These are phyloP conservation scores for Verbena officinalis DNA, from an alignment of 257 asterid species.

Conservation along the genomic window DNA sequence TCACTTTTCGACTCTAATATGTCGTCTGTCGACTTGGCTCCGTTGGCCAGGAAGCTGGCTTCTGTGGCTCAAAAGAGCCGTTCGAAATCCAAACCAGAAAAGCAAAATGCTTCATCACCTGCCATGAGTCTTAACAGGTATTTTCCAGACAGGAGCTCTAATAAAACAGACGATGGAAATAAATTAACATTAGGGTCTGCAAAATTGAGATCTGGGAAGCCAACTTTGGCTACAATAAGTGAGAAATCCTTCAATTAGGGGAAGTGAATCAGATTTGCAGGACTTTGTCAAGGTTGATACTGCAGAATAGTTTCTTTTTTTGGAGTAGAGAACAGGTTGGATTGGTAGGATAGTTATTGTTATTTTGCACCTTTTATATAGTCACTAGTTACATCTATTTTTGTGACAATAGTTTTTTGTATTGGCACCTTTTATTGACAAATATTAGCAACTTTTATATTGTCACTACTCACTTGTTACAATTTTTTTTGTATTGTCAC, in stretches of 20 bases:
- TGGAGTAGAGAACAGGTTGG: no score
- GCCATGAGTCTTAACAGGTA: not conserved
- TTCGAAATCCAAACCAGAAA: conserved; percentile 9
- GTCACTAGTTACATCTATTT: no score
- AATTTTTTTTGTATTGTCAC: no score
- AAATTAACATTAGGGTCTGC: not conserved
- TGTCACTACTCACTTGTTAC: no score
- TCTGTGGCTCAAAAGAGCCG: conserved; percentile 35
- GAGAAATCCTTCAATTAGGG: conserved; percentile 50
- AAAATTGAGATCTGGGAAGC: conserved; percentile 54
- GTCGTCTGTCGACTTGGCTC: conserved; percentile 54
- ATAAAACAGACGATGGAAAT: not conserved
- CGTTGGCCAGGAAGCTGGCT: conserved; percentile 45
- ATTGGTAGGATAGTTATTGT: no score
- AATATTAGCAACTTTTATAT: no score
- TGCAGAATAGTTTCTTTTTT: no score
- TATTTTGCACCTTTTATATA: no score
- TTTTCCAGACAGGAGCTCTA: not conserved
- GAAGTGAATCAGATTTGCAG: conserved; percentile 58
- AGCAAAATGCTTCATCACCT: not conserved
- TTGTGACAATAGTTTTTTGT: no score
- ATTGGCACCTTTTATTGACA: no score
- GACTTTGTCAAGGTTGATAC: conserved; percentile 3
- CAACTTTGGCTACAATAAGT: conserved; percentile 53
- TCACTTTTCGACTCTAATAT: conserved; percentile 47